These are phyloP conservation scores for Neolecta irregularis DNA, from an alignment of 1,139 yeast genomes.

Conservation along the genomic window DNA sequence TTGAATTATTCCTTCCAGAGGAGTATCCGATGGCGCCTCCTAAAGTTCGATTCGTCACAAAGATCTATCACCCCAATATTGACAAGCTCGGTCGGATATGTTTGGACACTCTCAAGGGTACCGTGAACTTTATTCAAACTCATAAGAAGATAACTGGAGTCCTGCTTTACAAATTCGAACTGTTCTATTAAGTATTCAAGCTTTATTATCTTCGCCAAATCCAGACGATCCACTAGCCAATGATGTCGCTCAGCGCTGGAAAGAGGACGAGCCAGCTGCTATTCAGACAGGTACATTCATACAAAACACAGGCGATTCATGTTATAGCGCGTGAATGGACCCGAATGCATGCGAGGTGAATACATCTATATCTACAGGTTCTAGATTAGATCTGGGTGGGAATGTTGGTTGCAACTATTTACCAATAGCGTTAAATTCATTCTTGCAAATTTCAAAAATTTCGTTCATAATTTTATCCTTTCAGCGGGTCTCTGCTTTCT, in stretches of 20 bases:
- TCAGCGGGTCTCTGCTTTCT: too few relatives aligned
- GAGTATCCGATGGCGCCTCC: constrained; percentile 46
- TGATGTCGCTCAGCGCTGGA: constrained; percentile 96
- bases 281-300: constrained; percentile 59
- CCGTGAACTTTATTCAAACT: not conserved
- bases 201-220: constrained; percentile 85
- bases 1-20: constrained; percentile 71
- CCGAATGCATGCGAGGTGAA: constrained; percentile 14
- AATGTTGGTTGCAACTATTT: too few relatives aligned
- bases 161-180: constrained; percentile 95
- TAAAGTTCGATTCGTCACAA: constrained; percentile 49
- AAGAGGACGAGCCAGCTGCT: constrained; percentile 66
- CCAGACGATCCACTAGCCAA: constrained; percentile 98
- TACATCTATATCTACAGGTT: constrained; percentile 44
- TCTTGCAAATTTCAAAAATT: too few relatives aligned
- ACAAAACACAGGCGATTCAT: constrained; percentile 1
- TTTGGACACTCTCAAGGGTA: constrained; percentile 77
- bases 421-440: too few relatives aligned
- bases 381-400: too few relatives aligned
- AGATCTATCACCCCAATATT: constrained; percentile 90
- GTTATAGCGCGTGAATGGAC: constrained; percentile 17
- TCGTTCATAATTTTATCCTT: too few relatives aligned
- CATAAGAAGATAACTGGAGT: constrained; percentile 53
- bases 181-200: constrained; percentile 82
- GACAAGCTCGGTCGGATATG: constrained; percentile 92